A percentile compares a stretch with the other conserved stretches of the same genome.
phyloP scores from a whole-genome alignment of 345 rosid genomes.

The Bretschneidera sinensis region DNA sequence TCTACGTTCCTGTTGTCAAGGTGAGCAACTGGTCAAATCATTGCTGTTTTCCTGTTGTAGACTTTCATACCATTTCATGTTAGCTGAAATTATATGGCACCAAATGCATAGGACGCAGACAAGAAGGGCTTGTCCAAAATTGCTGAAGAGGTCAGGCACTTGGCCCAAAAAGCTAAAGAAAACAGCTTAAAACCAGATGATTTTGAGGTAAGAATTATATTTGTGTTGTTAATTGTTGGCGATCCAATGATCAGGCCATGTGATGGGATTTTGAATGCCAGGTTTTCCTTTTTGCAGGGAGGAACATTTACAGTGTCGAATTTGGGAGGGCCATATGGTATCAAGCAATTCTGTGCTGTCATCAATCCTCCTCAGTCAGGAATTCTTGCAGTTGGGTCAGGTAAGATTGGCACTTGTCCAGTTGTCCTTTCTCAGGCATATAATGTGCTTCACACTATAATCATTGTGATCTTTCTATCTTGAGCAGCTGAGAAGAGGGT shows the following conservation, averaged over 20 bases:
- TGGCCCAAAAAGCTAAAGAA: constrained; percentile 92
- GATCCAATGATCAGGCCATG: neutral
- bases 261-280: neutral
- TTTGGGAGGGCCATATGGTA: constrained; percentile 96
- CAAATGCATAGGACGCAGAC: constrained; percentile 78
- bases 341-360: constrained; percentile 92
- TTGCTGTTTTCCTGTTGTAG: neutral
- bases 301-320: constrained; percentile 95
- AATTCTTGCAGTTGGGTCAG: constrained; percentile 90
- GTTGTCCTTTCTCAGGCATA: neutral
- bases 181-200: constrained; percentile 93
- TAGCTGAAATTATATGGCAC: constrained; percentile 4
- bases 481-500: constrained; percentile 89
- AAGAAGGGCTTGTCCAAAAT: constrained; percentile 89
- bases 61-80: neutral
- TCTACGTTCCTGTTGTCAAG: constrained; percentile 90
- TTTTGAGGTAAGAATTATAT: constrained; percentile 55
- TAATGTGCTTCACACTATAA: constrained; percentile 7
- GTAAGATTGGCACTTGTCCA: constrained; percentile 30
- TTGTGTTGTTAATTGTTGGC: constrained; percentile 1
- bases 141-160: constrained; percentile 63
- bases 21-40: constrained; percentile 31
- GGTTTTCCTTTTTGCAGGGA: constrained; percentile 49
- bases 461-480: constrained; percentile 1
- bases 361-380: constrained; percentile 96